Base-by-base conservation (phyloP, 2,329 filamentous ascomycete species). In the Leptodontidium sp. region DNA sequence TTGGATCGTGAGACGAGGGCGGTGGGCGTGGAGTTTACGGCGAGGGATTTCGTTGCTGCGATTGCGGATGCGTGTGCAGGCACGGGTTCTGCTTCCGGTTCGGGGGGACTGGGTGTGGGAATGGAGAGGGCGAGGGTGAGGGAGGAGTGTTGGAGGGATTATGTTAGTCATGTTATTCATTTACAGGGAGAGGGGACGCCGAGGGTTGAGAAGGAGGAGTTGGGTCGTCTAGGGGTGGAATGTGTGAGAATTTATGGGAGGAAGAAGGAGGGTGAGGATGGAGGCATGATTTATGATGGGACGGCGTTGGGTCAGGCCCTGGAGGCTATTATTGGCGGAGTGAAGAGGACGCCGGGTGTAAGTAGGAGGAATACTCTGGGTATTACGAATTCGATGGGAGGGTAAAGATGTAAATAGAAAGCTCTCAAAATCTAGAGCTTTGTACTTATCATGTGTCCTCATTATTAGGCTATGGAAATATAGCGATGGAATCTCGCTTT, bases 1-100 rank as follows among this genome's bases (percentile, higher is more conserved):
- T 83, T 91, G 0, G 95, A 98, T 77, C 89, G 95, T 11, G 95
- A 98, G 82, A 97, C 94, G 0, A 93, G 94, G 0, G 93, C 94
- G 0, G 77, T 77, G 0, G 57, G 52, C 1, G 71, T 84, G 0
- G 89, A 91, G 0, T 94, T 93, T 76, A 88, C 88, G 0, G 95
- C 93, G 0, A 81, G 88, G 0, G 94, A 97, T 75, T 98, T 98
- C 77, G 87, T 98, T 0, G 87, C 86, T 12, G 93, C 95, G 0
- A 91, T 98, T 58, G 89, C 89, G 0, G 86, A 88, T 26, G 94
- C 94, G 0, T 91, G 91, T 47, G 58, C 55, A 17, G 65, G 64
- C 14, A 73, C 72, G 9, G 67, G 71, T 35, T 58, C 52, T 17
- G 67, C 66, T 14, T 43, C 57, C n/a, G 24, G 40, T 11, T 29